Evolutionary conservation across 345 rosid genomes (phyloP), one percentile per base, ranked within the genome.

Genomic region (Salix dunnii): DNA sequence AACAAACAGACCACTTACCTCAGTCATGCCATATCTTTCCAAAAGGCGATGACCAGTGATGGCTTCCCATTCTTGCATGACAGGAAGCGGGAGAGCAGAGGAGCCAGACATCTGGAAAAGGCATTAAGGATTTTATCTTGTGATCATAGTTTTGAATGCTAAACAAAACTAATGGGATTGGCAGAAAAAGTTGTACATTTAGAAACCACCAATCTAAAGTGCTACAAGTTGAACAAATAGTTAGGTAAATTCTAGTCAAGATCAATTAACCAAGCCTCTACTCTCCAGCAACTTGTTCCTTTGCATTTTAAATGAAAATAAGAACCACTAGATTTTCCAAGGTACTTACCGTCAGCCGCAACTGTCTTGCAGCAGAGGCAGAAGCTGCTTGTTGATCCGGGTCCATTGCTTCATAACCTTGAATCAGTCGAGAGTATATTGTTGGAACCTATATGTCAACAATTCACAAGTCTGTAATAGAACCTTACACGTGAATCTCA

Each of bases 1-100:
- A 20, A 64, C 21, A 60, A 46, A 61, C 25, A n/a, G 27, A 67
- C 46, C 65, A 76, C 85, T 83, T 74, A 87, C 99, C 89, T 96
- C 99, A 48, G 99, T 93, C 99, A 96, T 96, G 75, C 99, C 99
- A 76, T 93, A 96, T 80, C 99, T 88, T 84, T 96, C 99, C 87
- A 96, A 82, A 73, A 96, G 98, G 73, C 95, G 89, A 70, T 96
- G 98, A 38, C 97, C 97, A 25, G 99, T 96, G 83, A 96, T 93
- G 68, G 83, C 79, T 86, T 96, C 99, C 99, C 99, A 96, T 77
- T 82, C 89, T 77, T 90, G 91, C 98, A 96, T 92, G 82, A 96
- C 90, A 11, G 98, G 96, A 78, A 87, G 85, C 77, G 99, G 99
- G 53, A 96, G 97, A 82, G 98, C 96, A 48, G 99, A 90, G 76